phyloP scores from a whole-genome alignment of 768 basidiomycete species.

The Naematelia encephala region DNA sequence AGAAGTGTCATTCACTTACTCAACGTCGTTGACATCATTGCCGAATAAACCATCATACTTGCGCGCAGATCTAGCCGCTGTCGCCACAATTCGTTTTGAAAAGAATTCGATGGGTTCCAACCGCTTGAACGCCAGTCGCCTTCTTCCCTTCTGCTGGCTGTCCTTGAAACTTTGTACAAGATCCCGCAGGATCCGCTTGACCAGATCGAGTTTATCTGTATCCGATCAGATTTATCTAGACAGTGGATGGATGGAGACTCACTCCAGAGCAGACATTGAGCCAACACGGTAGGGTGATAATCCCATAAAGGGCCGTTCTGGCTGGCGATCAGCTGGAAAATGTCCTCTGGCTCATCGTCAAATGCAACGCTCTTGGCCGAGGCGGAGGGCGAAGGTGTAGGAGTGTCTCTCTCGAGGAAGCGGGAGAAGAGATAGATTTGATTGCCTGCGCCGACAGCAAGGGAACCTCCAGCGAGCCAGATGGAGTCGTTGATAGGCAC shows the following conservation, averaged over 20 bases:
- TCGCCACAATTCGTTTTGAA: conserved; percentile 26
- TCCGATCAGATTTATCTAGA: background rate
- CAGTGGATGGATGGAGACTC: conserved; percentile 32
- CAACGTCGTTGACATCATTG: conserved; percentile 9
- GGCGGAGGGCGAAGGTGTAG: conserved; percentile 18
- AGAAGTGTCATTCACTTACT: background rate
- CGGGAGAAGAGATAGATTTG: conserved; percentile 75
- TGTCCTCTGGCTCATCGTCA: conserved; percentile 52
- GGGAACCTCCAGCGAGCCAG: conserved; percentile 78
- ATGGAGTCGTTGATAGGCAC: conserved; percentile 82
- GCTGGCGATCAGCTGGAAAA: conserved; percentile 78
- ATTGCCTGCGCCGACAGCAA: conserved; percentile 77
- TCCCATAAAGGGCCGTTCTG: conserved; percentile 83
- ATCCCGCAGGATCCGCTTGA: conserved; percentile 73
- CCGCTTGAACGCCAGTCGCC: conserved; percentile 22
- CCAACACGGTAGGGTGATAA: conserved; percentile 87
- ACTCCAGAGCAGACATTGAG: conserved; percentile 94
- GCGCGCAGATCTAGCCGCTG: background rate
- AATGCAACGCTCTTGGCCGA: conserved; percentile 20
- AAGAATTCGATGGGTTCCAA: conserved; percentile 37
- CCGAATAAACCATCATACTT: conserved; percentile 38
- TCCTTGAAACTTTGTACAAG: conserved; percentile 58
- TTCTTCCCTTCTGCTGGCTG: conserved; percentile 37
- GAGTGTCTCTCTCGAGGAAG: conserved; percentile 30
- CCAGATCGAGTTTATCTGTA: conserved; percentile 77